Percentiles rank a stretch among this genome's conserved stretches.
phyloP scores from a whole-genome alignment of 805 yeast genomes.

The Saccharomycopsis olivae region DNA sequence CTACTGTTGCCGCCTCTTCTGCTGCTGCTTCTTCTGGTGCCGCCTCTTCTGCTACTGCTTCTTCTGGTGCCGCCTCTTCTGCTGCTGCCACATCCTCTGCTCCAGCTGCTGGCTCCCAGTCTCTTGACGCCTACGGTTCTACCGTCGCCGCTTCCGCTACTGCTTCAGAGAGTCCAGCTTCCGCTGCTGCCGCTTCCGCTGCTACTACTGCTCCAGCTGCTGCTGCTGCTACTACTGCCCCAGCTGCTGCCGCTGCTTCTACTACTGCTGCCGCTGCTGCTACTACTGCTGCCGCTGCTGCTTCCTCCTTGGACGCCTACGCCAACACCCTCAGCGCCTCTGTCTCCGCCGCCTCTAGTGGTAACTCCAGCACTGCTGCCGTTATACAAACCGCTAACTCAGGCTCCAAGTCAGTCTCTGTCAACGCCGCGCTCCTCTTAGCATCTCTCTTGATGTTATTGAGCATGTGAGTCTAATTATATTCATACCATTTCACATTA shows the following conservation, averaged over 20 bases:
- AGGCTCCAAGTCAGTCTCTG: too few species aligned
- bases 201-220: constrained; percentile 2
- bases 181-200: background rate
- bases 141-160: constrained; percentile 4
- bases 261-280: constrained; percentile 5
- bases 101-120: background rate
- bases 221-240: constrained; percentile 5
- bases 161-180: constrained; percentile 1
- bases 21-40: background rate
- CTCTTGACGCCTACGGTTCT: background rate
- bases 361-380: too few species aligned
- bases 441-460: too few species aligned
- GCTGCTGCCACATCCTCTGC: constrained; percentile 13
- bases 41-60: constrained; percentile 5
- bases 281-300: background rate
- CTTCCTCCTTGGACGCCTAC: background rate
- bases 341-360: too few species aligned
- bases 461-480: too few species aligned
- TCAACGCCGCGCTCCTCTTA: too few species aligned
- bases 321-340: too few species aligned
- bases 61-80: constrained; percentile 10
- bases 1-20: background rate
- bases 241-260: background rate
- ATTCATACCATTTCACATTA: too few species aligned
- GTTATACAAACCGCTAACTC: too few species aligned